A percentile compares a stretch with the other conserved stretches of the same genome.
These are phyloP conservation scores for Meyerozyma athensensis DNA, from an alignment of 1,139 yeast genomes.

Conservation along the genomic window DNA sequence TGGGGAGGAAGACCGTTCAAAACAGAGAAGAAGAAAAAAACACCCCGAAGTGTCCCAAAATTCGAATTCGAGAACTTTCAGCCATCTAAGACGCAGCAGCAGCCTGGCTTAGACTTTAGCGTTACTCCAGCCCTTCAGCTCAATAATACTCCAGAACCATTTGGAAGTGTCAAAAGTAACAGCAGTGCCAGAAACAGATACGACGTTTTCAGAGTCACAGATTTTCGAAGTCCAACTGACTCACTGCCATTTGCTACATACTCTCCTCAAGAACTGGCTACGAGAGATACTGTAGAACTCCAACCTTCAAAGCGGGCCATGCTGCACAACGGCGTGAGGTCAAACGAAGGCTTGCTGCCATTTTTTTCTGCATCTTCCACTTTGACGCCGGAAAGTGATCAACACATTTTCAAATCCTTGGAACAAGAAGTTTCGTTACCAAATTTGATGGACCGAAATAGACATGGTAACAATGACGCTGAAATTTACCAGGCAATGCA, in stretches of 20 bases:
- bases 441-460: too few relatives aligned
- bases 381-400: background rate
- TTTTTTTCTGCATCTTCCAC: background rate
- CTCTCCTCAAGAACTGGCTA: slow-evolving; percentile 3
- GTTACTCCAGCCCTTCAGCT: background rate
- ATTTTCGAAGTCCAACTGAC: background rate
- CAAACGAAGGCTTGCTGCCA: background rate
- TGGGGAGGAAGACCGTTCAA: slow-evolving; percentile 78
- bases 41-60: slow-evolving; percentile 15
- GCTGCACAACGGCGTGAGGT: background rate
- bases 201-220: background rate
- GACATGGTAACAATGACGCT: background rate
- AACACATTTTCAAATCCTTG: background rate
- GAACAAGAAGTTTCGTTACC: too few relatives aligned
- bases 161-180: background rate
- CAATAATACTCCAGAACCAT: background rate
- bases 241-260: background rate
- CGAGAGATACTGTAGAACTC: background rate
- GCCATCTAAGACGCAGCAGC: background rate
- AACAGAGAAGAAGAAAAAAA: slow-evolving; percentile 27
- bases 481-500: background rate
- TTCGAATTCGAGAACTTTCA: slow-evolving; percentile 4
- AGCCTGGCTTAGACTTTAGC: too few relatives aligned
- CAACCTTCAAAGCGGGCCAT: background rate
- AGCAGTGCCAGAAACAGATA: background rate